A percentile compares a stretch with the other conserved stretches of the same genome.
These are phyloP conservation scores for Trichosporon sp. DNA, from an alignment of 1,284 basidiomycete species.

Conservation along the genomic window DNA sequence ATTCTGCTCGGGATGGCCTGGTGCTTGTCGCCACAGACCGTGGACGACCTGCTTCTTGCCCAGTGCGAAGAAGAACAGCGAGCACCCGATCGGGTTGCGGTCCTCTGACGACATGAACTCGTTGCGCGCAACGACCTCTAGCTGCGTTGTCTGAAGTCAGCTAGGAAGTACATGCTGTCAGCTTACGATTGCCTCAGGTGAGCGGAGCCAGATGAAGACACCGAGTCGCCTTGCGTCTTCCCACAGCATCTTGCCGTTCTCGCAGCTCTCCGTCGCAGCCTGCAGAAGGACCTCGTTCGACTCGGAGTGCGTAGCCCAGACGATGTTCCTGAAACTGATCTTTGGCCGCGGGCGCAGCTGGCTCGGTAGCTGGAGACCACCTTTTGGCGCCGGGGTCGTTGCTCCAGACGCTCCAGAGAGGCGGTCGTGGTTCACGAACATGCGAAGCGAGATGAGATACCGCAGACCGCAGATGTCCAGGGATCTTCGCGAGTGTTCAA, in stretches of 20 bases:
- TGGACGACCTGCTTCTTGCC: slow-evolving; percentile 87
- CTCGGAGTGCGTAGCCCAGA: slow-evolving; percentile 93
- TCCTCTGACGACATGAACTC: slow-evolving; percentile 80
- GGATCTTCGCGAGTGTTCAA: slow-evolving; percentile 76
- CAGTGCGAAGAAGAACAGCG: slow-evolving; percentile 89
- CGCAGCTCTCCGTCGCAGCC: slow-evolving; percentile 65
- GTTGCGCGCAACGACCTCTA: slow-evolving; percentile 87
- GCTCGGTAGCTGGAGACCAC: background rate
- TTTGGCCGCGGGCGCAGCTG: background rate
- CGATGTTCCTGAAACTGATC: slow-evolving; percentile 72
- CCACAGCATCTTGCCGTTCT: slow-evolving; percentile 75
- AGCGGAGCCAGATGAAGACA: slow-evolving; percentile 79
- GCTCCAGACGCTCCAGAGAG: slow-evolving; percentile 20
- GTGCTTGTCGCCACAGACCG: slow-evolving; percentile 90
- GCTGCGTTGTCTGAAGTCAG: slow-evolving; percentile 59
- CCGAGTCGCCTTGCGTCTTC: slow-evolving; percentile 77
- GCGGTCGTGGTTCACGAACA: slow-evolving; percentile 39
- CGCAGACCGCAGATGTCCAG: slow-evolving; percentile 83
- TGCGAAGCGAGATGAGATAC: slow-evolving; percentile 81
- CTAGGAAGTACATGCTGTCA: background rate
- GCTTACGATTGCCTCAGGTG: slow-evolving; percentile 66
- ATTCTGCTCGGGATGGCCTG: slow-evolving; percentile 84
- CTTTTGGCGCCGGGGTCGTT: slow-evolving; percentile 16
- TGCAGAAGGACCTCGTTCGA: slow-evolving; percentile 75
- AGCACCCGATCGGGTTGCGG: slow-evolving; percentile 82